phyloP scores from a whole-genome alignment of 108 stramenopile species.

The Nitzschia sp. region DNA sequence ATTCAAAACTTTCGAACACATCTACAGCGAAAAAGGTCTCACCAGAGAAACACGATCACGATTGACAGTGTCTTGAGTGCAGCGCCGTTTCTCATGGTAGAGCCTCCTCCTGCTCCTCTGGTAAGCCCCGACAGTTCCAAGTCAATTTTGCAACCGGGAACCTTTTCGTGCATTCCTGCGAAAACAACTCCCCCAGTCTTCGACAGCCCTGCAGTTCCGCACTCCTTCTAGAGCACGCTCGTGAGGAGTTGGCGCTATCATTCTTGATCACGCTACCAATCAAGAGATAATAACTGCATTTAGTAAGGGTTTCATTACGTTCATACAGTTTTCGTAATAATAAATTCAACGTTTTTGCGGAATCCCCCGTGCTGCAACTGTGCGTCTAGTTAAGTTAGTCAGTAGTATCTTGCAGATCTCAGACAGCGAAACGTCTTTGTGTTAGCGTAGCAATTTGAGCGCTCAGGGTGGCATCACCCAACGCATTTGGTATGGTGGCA shows the following conservation, averaged over 20 bases:
- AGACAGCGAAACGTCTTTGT: no score
- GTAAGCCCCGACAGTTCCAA: not conserved
- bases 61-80: constrained; percentile 15
- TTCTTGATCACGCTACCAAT: no score
- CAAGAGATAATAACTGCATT: no score
- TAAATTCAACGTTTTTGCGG: no score
- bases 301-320: no score
- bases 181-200: constrained; percentile 1
- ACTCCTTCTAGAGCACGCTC: not conserved
- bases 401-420: no score
- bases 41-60: constrained; percentile 31
- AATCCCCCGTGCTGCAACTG: no score
- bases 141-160: not conserved
- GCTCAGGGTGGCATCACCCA: no score
- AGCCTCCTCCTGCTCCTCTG: not conserved
- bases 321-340: no score
- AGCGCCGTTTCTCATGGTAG: constrained; percentile 11
- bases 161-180: constrained; percentile 13
- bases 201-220: not conserved
- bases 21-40: constrained; percentile 15
- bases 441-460: no score
- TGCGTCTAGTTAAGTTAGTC: no score
- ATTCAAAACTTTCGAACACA: not conserved
- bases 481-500: no score
- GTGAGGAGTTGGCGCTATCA: not conserved